Base-by-base conservation (phyloP, 2,329 filamentous ascomycete genomes). In the Albifimbria verrucaria region DNA sequence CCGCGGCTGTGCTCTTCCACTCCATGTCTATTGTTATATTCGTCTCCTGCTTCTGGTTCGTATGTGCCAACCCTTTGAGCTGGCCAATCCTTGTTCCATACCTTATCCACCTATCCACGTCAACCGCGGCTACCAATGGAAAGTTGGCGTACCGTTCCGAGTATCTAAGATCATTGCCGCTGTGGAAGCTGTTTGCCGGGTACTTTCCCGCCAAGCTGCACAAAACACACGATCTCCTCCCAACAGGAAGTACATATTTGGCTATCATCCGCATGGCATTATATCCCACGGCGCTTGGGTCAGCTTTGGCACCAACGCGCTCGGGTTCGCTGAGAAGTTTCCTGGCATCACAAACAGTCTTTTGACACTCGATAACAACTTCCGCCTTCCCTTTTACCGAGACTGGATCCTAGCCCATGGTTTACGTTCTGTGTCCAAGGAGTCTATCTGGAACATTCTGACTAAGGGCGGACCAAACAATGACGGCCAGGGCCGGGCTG, bases 231-330 rank as follows among this genome's bases (percentile, higher is more conserved):
- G 80, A 87, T 52, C 82, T 99, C 82, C 89, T 21, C 82, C 91
- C 0, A 91, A 88, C 1, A 81, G 92, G 57, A 96, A 96, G 72
- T 99, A 97, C 74, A 92, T 99, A 57, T 92, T 99, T 63, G 93
- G 93, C 44, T 97, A 97, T 70, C 94, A 97, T 64, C 94, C 94
- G 0, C 94, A 99, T 67, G 93, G 94, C 22, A 97, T 99, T 70
- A 97, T 99, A 65, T 94, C 89, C 5, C 91, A 97, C 63, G 94
- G 93, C n/a, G 93, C 92, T 0, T 97, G 93, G 74, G 90, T 86
- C 5, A 89, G 92, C 5, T 97, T 97, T 65, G 89, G 81, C 4
- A 97, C 93, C 1, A 92, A 97, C 62, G 91, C 91, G 0, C 79
- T 97, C 0, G 91, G 91, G 0, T 97, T 97, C 69, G 80, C 83